Evolutionary conservation across 805 yeast genomes (phyloP), one percentile per base, ranked within the genome.

Genomic region (Zygotorulaspora florentina): DNA sequence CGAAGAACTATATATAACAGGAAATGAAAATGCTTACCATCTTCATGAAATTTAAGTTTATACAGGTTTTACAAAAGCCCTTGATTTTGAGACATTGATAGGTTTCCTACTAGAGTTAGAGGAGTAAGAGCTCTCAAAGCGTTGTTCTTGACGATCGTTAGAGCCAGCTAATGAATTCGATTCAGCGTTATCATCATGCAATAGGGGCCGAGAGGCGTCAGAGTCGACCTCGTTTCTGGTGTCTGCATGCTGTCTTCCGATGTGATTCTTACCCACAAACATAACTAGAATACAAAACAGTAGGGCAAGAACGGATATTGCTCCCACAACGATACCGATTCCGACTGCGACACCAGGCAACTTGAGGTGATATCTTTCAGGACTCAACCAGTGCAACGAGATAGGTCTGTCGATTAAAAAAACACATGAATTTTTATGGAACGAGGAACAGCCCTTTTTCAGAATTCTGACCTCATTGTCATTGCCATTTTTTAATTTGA

Each of bases 331-430:
- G 3, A 83, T 68, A 6, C 93, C 95, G 23, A 85, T 63, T 0
- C 81, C 81, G 27, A 85, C 67, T 11, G 91, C 86, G 15, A 82
- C 73, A 42, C 79, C 73, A 5, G 93, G 89, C 30, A 86, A 65
- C 49, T 76, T 83, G 18, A 85, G 63, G 48, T 77, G 84, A 37
- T 80, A 68, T 74, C 16, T 72, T 58, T 64, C 68, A n/a, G 58
- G 59, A 27, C 74, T 74, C 5, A 83, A 60, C 93, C 95, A 85
- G 1, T 64, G 60, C 18, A 83, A 74, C 31, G 77, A 75, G n/a
- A 86, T 67, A 1, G 90, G 87, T 40, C 79, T 71, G 51, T 86
- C 91, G 38, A 85, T 69, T 2, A 83, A 59, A 51, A 83, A 80
- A 1, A 86, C 74, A 51, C 90, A 85, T 2, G 75, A 61, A 2